Percentiles rank a stretch among this genome's conserved stretches.
Evolutionary conservation across 768 basidiomycete genomes (phyloP).

Genomic region (Hygrophorus russula): DNA sequence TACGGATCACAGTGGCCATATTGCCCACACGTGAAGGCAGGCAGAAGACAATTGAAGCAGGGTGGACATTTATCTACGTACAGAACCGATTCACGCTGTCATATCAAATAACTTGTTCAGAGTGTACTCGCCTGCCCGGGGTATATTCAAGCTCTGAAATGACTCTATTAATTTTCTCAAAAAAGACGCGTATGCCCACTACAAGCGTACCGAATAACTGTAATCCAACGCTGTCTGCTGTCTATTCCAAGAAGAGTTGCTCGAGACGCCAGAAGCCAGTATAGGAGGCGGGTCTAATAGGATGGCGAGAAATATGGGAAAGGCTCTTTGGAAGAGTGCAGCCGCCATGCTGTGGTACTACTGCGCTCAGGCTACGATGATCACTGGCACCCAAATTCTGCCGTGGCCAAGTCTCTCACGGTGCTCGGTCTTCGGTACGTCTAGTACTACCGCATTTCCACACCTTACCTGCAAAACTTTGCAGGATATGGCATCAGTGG

Average conservation of each 20-base stretch:
- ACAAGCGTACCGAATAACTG: not conserved
- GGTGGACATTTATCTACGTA: conserved; percentile 58
- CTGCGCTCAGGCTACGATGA: too few relatives aligned
- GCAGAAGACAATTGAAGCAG: conserved; percentile 94
- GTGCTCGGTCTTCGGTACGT: not conserved
- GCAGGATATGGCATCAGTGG: too few relatives aligned
- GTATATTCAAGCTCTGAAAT: not conserved
- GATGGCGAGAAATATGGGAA: too few relatives aligned
- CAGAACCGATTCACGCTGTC: not conserved
- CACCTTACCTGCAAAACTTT: not conserved
- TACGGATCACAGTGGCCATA: conserved; percentile 85
- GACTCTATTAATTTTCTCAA: not conserved
- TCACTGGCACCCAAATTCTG: not conserved
- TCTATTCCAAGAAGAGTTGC: not conserved
- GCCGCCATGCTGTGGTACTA: too few relatives aligned
- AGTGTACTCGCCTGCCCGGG: not conserved
- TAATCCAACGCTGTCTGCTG: not conserved
- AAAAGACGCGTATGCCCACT: not conserved
- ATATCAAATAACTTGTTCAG: not conserved
- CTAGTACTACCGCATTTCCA: too few relatives aligned
- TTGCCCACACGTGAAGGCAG: conserved; percentile 86
- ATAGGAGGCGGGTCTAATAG: too few relatives aligned
- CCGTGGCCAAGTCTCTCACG: not conserved
- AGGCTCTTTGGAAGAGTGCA: too few relatives aligned
- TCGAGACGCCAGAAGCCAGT: not conserved